These are phyloP conservation scores for Hyphopichia wangnamkhiaoensis DNA, from an alignment of 1,139 yeast species.

Conservation along the genomic window DNA sequence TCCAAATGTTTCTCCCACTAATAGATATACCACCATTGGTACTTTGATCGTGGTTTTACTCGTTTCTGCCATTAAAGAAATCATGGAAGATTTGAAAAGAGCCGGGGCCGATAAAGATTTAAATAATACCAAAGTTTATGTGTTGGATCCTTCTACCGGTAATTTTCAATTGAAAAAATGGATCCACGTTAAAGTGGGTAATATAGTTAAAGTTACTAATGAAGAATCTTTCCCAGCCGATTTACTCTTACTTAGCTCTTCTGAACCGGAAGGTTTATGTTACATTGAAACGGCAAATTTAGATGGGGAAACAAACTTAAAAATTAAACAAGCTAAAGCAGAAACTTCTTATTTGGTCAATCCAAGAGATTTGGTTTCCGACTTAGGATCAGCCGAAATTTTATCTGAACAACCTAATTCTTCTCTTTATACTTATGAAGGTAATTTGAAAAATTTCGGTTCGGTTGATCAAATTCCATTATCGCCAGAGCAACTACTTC, in stretches of 20 bases:
- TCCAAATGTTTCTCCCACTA: slow-evolving; percentile 95
- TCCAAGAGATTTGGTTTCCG: slow-evolving; percentile 56
- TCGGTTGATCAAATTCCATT: slow-evolving; percentile 60
- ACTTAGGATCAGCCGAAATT: slow-evolving; percentile 41
- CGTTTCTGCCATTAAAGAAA: slow-evolving; percentile 91
- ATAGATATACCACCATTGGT: slow-evolving; percentile 92
- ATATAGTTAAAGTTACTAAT: slow-evolving; percentile 77
- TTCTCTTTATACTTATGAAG: slow-evolving; percentile 92
- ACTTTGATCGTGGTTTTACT: slow-evolving; percentile 80
- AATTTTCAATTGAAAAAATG: slow-evolving; percentile 69
- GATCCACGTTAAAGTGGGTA: slow-evolving; percentile 91
- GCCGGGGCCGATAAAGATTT: slow-evolving; percentile 86
- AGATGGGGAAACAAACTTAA: slow-evolving; percentile 96
- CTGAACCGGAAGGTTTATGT: slow-evolving; percentile 98
- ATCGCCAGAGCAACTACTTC: slow-evolving; percentile 84
- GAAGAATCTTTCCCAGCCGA: slow-evolving; percentile 98
- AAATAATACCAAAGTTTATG: slow-evolving; percentile 75
- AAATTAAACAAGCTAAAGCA: slow-evolving; percentile 82
- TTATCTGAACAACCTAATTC: slow-evolving; percentile 93
- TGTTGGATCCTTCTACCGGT: slow-evolving; percentile 62
- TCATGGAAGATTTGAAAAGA: slow-evolving; percentile 88
- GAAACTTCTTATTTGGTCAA: slow-evolving; percentile 79
- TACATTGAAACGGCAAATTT: slow-evolving; percentile 96
- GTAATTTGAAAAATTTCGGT: slow-evolving; percentile 64
- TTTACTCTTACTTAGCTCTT: slow-evolving; percentile 76